Evolutionary conservation across 495 filamentous ascomycete genomes (phyloP), one percentile per base, ranked within the genome.

Genomic region (Hypoxylon crocopeplum): DNA sequence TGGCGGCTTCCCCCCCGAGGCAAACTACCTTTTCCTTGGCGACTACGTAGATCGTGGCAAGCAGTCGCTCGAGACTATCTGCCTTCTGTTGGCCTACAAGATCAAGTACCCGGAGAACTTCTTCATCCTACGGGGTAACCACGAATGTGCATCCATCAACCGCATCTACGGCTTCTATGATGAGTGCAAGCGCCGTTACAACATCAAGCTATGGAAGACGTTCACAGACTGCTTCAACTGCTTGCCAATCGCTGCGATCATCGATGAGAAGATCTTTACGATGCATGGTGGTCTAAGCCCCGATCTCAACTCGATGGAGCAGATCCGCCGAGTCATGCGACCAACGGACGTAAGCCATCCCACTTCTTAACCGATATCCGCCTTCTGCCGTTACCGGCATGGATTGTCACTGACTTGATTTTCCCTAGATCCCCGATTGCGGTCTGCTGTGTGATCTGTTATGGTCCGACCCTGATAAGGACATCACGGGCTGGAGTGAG

Each of bases 91-190:
- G 8, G 94, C 94, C 12, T 98, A 98, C 85, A 98, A 98, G 86
- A 98, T 98, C 84, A 98, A 98, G 81, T 98, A 97, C 73, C 94
- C 94, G 30, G 94, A 98, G 81, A 98, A 98, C 83, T 98, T 98
- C 84, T 98, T 98, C 82, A 89, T 98, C 66, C 84, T 98, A 38
- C 90, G 94, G 62, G 94, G 94, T 51, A 98, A 98, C 84, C 94
- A 98, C 80, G 94, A 98, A 74, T 98, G 94, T 78, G 94, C 94
- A 19, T 97, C 94, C 16, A 98, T 98, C 82, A 98, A 98, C 81
- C 95, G 94, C 75, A 98, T 98, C 77, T 98, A 98, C 67, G 94
- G 94, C 36, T 98, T 98, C 81, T 98, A 98, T 80, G 94, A 98
- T 72, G 94, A 98, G 76, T 98, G 94, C 85, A 98, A 98, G 82